These are phyloP conservation scores for Lupinus albus DNA, from an alignment of 306 rosid species.

Conservation along the genomic window DNA sequence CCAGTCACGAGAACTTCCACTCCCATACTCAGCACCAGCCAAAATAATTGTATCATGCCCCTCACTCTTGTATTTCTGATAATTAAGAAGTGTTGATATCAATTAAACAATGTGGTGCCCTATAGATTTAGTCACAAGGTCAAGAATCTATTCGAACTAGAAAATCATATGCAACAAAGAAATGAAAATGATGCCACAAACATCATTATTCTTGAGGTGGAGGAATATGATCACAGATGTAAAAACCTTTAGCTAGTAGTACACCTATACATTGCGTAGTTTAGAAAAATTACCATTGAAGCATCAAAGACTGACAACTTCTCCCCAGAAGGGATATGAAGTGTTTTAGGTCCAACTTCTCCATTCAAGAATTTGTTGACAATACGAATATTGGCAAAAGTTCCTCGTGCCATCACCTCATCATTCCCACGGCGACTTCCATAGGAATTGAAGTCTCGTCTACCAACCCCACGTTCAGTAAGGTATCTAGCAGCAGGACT, in stretches of 20 bases:
- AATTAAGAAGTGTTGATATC: slow-evolving; percentile 28
- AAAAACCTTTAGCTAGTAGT: slow-evolving; percentile 19
- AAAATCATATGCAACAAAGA: neutral
- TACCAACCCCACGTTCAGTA: slow-evolving; percentile 79
- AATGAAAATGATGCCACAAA: neutral
- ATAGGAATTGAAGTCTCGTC: slow-evolving; percentile 94
- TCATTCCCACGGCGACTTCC: slow-evolving; percentile 99
- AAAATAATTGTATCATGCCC: slow-evolving; percentile 76
- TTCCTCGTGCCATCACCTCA: slow-evolving; percentile 91
- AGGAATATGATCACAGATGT: slow-evolving; percentile 5
- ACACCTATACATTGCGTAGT: slow-evolving; percentile 23
- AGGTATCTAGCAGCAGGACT: slow-evolving; percentile 96
- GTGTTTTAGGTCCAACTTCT: slow-evolving; percentile 93
- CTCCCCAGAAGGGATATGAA: slow-evolving; percentile 85
- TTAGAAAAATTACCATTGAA: slow-evolving; percentile 62
- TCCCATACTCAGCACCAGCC: slow-evolving; percentile 96
- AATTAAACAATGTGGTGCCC: neutral
- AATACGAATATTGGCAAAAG: slow-evolving; percentile 91
- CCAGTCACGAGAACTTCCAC: slow-evolving; percentile 99
- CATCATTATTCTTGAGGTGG: slow-evolving; percentile 6
- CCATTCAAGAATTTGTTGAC: slow-evolving; percentile 89
- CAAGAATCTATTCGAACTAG: slow-evolving; percentile 21
- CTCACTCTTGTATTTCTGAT: slow-evolving; percentile 78
- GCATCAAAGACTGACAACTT: slow-evolving; percentile 87
- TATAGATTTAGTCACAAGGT: neutral